Percentiles rank a stretch among this genome's conserved stretches.
phyloP scores from a whole-genome alignment of 2,329 filamentous ascomycete genomes.

The Xylariaceae sp. region DNA sequence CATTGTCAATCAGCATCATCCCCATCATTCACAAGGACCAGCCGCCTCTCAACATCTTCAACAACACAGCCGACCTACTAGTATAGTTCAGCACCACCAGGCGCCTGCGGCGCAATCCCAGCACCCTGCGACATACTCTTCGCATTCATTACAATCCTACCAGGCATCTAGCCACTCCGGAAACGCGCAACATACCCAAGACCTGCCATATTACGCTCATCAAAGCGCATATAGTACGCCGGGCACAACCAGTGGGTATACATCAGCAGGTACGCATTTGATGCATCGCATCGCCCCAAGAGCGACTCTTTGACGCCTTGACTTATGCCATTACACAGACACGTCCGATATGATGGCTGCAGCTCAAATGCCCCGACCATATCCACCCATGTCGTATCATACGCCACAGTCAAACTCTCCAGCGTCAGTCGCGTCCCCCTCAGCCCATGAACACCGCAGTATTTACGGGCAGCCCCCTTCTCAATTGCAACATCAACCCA shows the following conservation, averaged over 20 bases:
- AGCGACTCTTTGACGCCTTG: conserved; percentile 4
- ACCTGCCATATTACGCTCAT: conserved; percentile 73
- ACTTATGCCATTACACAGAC: conserved; percentile 42
- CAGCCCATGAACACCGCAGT: conserved; percentile 80
- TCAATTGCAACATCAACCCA: conserved; percentile 72
- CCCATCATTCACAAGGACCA: conserved; percentile 70
- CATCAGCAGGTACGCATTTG: conserved; percentile 69
- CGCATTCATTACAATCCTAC: conserved; percentile 65
- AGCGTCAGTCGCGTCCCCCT: conserved; percentile 84
- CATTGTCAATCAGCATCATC: conserved; percentile 67
- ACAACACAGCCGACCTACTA: conserved; percentile 62
- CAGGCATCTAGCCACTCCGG: conserved; percentile 60
- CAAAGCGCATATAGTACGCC: conserved; percentile 79
- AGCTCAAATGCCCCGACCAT: conserved; percentile 67
- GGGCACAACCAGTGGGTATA: conserved; percentile 77
- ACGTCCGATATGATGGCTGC: conserved; percentile 65
- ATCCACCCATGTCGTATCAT: conserved; percentile 86
- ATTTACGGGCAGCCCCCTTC: conserved; percentile 78
- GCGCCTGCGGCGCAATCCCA: conserved; percentile 56
- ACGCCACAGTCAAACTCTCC: conserved; percentile 94
- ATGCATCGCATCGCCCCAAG: conserved; percentile 18
- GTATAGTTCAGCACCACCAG: conserved; percentile 68
- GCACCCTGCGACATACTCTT: conserved; percentile 64
- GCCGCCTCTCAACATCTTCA: conserved; percentile 63
- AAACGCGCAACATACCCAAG: conserved; percentile 59